Base-by-base conservation (phyloP, 768 basidiomycete species). In the Xerocomellus amylosporus region DNA sequence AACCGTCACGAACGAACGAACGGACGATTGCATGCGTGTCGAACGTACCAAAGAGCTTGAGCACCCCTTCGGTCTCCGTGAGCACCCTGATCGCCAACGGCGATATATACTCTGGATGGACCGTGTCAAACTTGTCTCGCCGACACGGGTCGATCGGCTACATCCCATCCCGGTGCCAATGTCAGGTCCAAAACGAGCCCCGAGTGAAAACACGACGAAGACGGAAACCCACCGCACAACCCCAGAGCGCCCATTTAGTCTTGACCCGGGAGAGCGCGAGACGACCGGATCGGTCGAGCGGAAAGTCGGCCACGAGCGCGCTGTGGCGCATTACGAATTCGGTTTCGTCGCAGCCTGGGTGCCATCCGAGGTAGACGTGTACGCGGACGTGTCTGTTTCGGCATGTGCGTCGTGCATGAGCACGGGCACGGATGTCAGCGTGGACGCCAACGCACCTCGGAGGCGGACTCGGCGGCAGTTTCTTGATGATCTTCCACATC, bases 311-410 rank as follows among this genome's bases (percentile, higher is more conserved):
- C 8, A 68, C 61, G 20, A 70, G 58, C 34, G 66, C 64, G 41
- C 63, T 60, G 30, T 69, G 44, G 5, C 58, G 61, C 58, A 65
- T 66, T 4, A 66, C 50, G 31, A 66, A 64, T 19, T 70, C 66
- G 24, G 53, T 62, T n/a, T 70, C 68, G 41, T 70, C 68, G 24
- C 57, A 60, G 17, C 68, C 70, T 0, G 57, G 64, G 8, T 47
- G 28, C 70, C 70, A 70, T 5, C 59, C 68, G 20, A 64, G 44
- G 37, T 67, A 70, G n/a, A 70, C 47, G 20, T 71, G 69, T 6
- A 70, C 71, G 33, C 69, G 69, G 46, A 71, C 61, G 40, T 72
- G 69, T 53, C 56, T 57, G 39, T n/a, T 33, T 39, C n/a, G 30
- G 5, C 17, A 17, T n/a, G 28, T n/a, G 19, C n/a, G 14, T 20